Percentiles rank a stretch among this genome's conserved stretches.
Evolutionary conservation across 176 grass and related monocot species (phyloP).

Genomic region (Secale cereale): DNA sequence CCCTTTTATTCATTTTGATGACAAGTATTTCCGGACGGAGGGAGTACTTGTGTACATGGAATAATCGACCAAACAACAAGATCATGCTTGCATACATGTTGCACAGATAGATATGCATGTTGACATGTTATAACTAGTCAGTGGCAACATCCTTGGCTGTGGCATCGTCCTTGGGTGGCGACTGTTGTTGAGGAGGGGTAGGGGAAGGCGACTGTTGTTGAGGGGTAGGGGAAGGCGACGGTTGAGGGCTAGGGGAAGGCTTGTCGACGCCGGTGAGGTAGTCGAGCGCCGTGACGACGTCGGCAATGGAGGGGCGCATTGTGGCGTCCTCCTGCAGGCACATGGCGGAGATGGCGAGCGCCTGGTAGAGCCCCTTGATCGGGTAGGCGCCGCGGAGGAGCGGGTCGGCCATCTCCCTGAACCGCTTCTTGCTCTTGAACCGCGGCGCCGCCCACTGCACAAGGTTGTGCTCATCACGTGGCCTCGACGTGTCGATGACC

Average conservation of each 20-base stretch:
- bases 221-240: no score
- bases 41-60: no score
- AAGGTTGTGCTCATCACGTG: constrained; percentile 29
- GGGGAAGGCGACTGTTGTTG: neutral
- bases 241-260: neutral
- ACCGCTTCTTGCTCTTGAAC: constrained; percentile 41
- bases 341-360: constrained; percentile 52
- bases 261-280: constrained; percentile 24
- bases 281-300: constrained; percentile 51
- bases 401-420: constrained; percentile 45
- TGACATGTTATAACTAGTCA: neutral
- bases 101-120: neutral
- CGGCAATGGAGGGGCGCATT: constrained; percentile 43
- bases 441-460: constrained; percentile 28
- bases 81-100: neutral
- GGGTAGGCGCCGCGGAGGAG: constrained; percentile 23
- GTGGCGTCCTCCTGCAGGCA: constrained; percentile 50
- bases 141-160: neutral
- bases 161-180: neutral
- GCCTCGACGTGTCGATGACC: constrained; percentile 26
- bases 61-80: neutral
- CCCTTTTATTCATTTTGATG: no score
- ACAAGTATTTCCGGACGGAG: no score
- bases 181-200: no score
- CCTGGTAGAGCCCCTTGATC: constrained; percentile 48